Base-by-base conservation (phyloP, 345 rosid species). In the Reutealis trisperma region DNA sequence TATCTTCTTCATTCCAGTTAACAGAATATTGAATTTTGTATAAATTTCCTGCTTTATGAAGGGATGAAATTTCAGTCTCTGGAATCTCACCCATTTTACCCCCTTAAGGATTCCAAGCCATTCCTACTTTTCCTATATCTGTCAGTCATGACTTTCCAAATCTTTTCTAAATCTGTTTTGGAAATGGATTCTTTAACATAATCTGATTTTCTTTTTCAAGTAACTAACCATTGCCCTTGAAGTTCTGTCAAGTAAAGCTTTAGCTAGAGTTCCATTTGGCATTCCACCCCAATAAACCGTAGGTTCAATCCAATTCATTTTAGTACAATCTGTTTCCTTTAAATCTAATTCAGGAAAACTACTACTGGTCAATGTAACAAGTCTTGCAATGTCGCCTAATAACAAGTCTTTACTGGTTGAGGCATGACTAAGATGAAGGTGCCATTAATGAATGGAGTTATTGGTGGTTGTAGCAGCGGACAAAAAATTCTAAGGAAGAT, bases 251-350 rank as follows among this genome's bases (percentile, higher is more conserved):
- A 79, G 82, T 9, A 84, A 52, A 2, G 64, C 70, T 32, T 82
- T 77, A 5, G 64, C 47, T 0, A 81, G 63, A 3, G 83, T 79
- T 10, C 85, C 87, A 7, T 57, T 64, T 0, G 85, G 80, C 41
- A 58, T 73, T 69, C 70, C 76, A 0, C 47, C 15, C 65, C 82
- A 85, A 70, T 74, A 80, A 2, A 86, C n/a, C n/a, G 75, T 67
- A 0, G 89, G 80, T 37, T 88, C 83, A 3, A 85, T 64, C 96
- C 96, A 93, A 30, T 85, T 90, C 81, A 81, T 82, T 71, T 88
- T 92, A 6, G 5, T 79, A 78, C 91, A 89, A 27, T 87, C 84
- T 18, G 67, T 66, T 14, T 44, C 65, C 41, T 45, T 42, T 30
- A 90, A 72, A 47, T 84, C 86, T 54, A 90, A 54, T 64, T 87